A percentile compares a stretch with the other conserved stretches of the same genome.
Evolutionary conservation across 2,329 filamentous ascomycete species (phyloP).

Genomic region (Colletotrichum paranaense): DNA sequence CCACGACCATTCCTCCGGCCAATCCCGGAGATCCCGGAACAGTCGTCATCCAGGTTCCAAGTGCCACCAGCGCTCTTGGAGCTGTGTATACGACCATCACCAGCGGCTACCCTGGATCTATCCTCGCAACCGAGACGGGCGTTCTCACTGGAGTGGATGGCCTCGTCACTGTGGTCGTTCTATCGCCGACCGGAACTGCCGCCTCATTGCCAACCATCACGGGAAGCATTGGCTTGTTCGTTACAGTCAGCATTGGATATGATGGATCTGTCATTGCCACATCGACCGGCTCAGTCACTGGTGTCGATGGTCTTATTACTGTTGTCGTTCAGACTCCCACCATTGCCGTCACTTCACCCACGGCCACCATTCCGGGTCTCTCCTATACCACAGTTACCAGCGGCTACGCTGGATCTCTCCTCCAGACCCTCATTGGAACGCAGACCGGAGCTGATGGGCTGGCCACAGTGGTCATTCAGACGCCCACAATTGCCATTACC

Average conservation of each 20-base stretch:
- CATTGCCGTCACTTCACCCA: background rate
- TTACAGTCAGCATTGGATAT: background rate
- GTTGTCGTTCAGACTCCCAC: slow-evolving; percentile 17
- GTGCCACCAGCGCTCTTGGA: background rate
- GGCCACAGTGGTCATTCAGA: background rate
- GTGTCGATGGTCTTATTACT: slow-evolving; percentile 2
- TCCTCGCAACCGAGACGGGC: background rate
- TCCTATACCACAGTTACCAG: slow-evolving; percentile 16
- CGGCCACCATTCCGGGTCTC: background rate
- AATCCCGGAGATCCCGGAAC: slow-evolving; percentile 27
- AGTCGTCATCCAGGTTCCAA: slow-evolving; percentile 15
- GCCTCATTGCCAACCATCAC: background rate
- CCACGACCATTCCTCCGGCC: slow-evolving; percentile 9
- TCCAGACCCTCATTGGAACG: background rate
- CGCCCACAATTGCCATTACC: background rate
- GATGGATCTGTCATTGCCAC: slow-evolving; percentile 5
- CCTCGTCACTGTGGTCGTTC: slow-evolving; percentile 1
- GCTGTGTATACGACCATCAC: slow-evolving; percentile 17
- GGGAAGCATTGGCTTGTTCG: background rate
- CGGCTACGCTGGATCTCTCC: background rate
- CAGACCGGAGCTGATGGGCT: background rate
- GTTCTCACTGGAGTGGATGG: background rate
- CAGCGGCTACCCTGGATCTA: slow-evolving; percentile 8
- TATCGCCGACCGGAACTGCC: slow-evolving; percentile 6
- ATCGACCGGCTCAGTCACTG: background rate